A percentile compares a stretch with the other conserved stretches of the same genome.
Conservation (phyloP, 345 rosid species). For the Gossypium rotundifolium region DNA sequence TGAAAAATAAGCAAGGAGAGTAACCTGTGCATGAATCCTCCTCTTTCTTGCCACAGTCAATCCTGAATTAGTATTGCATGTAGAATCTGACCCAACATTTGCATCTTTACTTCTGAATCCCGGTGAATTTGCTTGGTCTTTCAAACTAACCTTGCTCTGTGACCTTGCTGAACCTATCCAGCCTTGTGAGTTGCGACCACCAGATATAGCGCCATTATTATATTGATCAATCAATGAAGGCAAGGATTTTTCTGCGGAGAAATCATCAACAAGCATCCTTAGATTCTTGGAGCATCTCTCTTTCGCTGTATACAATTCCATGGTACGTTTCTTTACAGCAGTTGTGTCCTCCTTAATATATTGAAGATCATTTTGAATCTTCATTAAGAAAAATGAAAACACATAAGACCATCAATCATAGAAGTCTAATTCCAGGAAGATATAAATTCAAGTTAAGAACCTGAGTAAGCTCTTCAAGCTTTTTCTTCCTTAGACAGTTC, state of each 20-base stretch:
- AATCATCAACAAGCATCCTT: slow-evolving; percentile 34
- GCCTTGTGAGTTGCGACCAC: slow-evolving; percentile 21
- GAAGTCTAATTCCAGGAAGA: not conserved
- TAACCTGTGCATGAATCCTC: slow-evolving; percentile 43
- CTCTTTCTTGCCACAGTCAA: slow-evolving; percentile 35
- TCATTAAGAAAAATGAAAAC: slow-evolving; percentile 8
- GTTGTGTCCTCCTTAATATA: slow-evolving; percentile 46
- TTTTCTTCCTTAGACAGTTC: slow-evolving; percentile 33
- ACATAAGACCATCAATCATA: not conserved
- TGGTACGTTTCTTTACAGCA: slow-evolving; percentile 38
- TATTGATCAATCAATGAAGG: slow-evolving; percentile 24
- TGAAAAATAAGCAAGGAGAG: slow-evolving; percentile 9
- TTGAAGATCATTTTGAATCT: slow-evolving; percentile 49
- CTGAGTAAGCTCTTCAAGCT: slow-evolving; percentile 37
- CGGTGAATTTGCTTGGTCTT: slow-evolving; percentile 32
- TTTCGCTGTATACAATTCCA: slow-evolving; percentile 28
- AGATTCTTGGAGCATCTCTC: slow-evolving; percentile 30
- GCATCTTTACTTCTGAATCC: slow-evolving; percentile 35
- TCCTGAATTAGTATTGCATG: slow-evolving; percentile 27
- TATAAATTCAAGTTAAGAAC: slow-evolving; percentile 14
- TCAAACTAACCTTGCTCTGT: slow-evolving; percentile 23
- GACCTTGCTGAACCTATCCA: slow-evolving; percentile 20
- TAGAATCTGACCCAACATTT: slow-evolving; percentile 22
- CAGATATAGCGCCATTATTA: slow-evolving; percentile 16
- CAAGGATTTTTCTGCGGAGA: slow-evolving; percentile 18